phyloP scores from a whole-genome alignment of 768 basidiomycete genomes.

The Strobilomyces dryophilus region DNA sequence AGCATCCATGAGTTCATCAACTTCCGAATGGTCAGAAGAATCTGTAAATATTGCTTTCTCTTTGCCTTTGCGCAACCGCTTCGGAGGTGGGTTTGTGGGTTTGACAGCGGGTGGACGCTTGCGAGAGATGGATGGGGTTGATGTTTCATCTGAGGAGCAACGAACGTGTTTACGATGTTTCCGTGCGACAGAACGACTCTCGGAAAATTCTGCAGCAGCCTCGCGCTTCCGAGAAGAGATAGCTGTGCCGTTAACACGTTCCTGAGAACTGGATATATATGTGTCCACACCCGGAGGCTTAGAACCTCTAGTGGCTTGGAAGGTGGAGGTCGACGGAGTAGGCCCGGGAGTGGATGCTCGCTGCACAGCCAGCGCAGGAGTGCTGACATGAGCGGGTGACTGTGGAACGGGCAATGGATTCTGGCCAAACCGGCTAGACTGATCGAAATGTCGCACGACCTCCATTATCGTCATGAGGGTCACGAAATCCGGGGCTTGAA shows the following conservation, averaged over 20 bases:
- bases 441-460: slow-evolving; percentile 29
- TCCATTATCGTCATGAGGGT: slow-evolving; percentile 30
- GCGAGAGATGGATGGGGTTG: slow-evolving; percentile 16
- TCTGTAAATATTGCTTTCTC: slow-evolving; percentile 16
- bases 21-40: slow-evolving; percentile 15
- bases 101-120: slow-evolving; percentile 20
- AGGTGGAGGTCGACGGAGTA: slow-evolving; percentile 1
- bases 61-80: slow-evolving; percentile 29
- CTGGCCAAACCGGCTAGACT: slow-evolving; percentile 16
- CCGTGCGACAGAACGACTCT: slow-evolving; percentile 5
- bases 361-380: slow-evolving; percentile 4
- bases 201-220: slow-evolving; percentile 4
- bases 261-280: slow-evolving; percentile 5
- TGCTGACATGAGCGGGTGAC: slow-evolving; percentile 2
- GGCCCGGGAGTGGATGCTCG: background rate
- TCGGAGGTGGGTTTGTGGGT: slow-evolving; percentile 14
- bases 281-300: background rate
- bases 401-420: slow-evolving; percentile 18
- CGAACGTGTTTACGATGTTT: slow-evolving; percentile 6
- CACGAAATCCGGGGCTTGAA: slow-evolving; percentile 21
- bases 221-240: slow-evolving; percentile 4
- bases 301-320: background rate
- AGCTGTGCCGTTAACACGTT: background rate
- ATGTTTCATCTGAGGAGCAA: slow-evolving; percentile 5
- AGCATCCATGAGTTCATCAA: slow-evolving; percentile 10